Evolutionary conservation across 1,139 yeast genomes (phyloP).

Genomic region (Groenewaldozyma sp.): DNA sequence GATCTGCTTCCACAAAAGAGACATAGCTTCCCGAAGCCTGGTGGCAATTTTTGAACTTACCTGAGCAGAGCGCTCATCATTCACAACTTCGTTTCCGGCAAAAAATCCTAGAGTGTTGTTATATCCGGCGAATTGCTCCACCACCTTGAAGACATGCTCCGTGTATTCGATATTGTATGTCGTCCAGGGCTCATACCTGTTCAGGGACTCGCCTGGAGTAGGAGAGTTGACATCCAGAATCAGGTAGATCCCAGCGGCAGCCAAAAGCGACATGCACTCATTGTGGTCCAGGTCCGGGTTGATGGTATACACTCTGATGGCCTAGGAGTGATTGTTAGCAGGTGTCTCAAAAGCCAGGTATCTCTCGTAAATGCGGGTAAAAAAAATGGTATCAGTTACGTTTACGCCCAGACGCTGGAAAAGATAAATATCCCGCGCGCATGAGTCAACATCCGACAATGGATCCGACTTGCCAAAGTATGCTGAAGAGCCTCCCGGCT

Average conservation of each 20-base stretch:
- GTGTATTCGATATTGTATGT: constrained; percentile 63
- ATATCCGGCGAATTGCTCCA: constrained; percentile 74
- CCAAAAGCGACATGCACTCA: constrained; percentile 82
- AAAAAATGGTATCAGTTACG: too few relatives aligned
- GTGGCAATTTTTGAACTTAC: constrained; percentile 6
- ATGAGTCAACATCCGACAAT: constrained; percentile 54
- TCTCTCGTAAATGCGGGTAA: constrained; percentile 12
- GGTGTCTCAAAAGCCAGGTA: too few relatives aligned
- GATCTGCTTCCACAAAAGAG: not conserved
- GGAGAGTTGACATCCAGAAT: constrained; percentile 91
- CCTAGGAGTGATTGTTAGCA: constrained; percentile 45
- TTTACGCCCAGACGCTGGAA: constrained; percentile 74
- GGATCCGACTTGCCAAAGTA: constrained; percentile 50
- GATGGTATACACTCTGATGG: constrained; percentile 79
- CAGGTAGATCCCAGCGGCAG: constrained; percentile 84
- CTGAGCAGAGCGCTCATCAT: constrained; percentile 53
- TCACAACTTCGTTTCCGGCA: constrained; percentile 89
- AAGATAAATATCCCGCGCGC: constrained; percentile 66
- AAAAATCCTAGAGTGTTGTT: constrained; percentile 88
- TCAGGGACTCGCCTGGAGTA: constrained; percentile 60
- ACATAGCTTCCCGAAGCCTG: not conserved
- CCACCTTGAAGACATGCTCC: constrained; percentile 66
- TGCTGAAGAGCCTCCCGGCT: constrained; percentile 81
- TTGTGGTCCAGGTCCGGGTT: constrained; percentile 81
- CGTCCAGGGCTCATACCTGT: constrained; percentile 84